phyloP scores from a whole-genome alignment of 768 basidiomycete species.

The Clathrus columnatus region DNA sequence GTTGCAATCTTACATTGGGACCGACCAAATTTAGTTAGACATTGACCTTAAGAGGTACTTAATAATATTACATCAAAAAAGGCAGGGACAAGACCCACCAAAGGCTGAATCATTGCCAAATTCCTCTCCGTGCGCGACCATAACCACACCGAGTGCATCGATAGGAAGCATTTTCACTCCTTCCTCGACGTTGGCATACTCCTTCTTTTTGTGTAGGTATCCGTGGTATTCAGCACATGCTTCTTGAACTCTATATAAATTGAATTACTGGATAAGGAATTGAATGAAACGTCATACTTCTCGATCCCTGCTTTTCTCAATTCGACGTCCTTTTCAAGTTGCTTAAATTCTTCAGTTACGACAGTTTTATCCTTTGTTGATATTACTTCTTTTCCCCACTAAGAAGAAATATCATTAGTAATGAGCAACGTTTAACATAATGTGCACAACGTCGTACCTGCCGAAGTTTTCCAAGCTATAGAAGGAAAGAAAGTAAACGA shows the following conservation, averaged over 20 bases:
- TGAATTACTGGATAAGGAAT: not conserved
- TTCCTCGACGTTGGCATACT: slow-evolving; percentile 51
- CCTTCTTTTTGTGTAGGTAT: slow-evolving; percentile 67
- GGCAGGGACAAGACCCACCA: slow-evolving; percentile 32
- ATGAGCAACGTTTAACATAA: not conserved
- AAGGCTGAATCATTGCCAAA: slow-evolving; percentile 69
- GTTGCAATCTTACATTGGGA: slow-evolving; percentile 81
- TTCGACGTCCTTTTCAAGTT: slow-evolving; percentile 79
- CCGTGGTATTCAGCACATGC: slow-evolving; percentile 68
- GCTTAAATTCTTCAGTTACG: slow-evolving; percentile 69
- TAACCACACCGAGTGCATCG: slow-evolving; percentile 75
- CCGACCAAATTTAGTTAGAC: slow-evolving; percentile 65
- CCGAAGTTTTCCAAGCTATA: slow-evolving; percentile 65
- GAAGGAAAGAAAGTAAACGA: not conserved
- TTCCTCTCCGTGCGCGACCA: slow-evolving; percentile 80
- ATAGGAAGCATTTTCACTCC: slow-evolving; percentile 58
- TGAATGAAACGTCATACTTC: slow-evolving; percentile 40
- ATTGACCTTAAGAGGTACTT: slow-evolving; percentile 41
- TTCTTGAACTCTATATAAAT: slow-evolving; percentile 51
- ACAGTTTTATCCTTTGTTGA: slow-evolving; percentile 73
- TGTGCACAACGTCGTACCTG: slow-evolving; percentile 41
- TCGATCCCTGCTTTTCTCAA: slow-evolving; percentile 63
- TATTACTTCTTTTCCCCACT: slow-evolving; percentile 91
- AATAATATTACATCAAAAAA: not conserved
- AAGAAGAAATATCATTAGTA: slow-evolving; percentile 16